phyloP scores from a whole-genome alignment of 192 early-diverging fungal genomes.

The Coemansia sp. region DNA sequence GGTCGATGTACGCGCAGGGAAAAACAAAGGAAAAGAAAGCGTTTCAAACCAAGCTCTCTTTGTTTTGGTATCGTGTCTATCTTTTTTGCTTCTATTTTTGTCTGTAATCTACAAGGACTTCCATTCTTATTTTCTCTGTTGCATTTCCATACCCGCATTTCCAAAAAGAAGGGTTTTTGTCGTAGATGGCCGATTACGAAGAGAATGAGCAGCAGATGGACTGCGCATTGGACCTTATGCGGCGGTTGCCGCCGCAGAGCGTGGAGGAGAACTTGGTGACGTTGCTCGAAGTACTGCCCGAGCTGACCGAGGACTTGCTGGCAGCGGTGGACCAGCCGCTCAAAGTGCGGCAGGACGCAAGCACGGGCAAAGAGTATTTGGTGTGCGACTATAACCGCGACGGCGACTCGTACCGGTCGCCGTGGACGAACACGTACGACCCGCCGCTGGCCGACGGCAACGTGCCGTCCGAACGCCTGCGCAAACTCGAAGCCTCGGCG shows the following conservation, averaged over 20 bases:
- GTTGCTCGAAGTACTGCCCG: constrained; percentile 79
- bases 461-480: constrained; percentile 74
- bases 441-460: constrained; percentile 79
- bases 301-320: constrained; percentile 87
- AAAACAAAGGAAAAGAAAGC: not conserved
- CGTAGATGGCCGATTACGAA: constrained; percentile 41
- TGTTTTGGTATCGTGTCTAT: too few species aligned
- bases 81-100: too few species aligned
- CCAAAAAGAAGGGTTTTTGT: not conserved
- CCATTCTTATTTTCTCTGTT: not conserved
- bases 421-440: constrained; percentile 95
- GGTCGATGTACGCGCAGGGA: not conserved
- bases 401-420: constrained; percentile 91
- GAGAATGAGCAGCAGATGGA: constrained; percentile 71
- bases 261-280: constrained; percentile 83
- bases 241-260: constrained; percentile 91
- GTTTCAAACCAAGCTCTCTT: too few species aligned
- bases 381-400: constrained; percentile 97
- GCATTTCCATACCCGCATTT: not conserved
- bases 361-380: constrained; percentile 80
- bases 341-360: constrained; percentile 66
- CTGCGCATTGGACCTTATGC: constrained; percentile 95
- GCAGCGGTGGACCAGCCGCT: constrained; percentile 93
- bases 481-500: constrained; percentile 85
- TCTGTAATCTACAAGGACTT: not conserved